phyloP scores from a whole-genome alignment of 305 asterid genomes.

The Solanum hybrid region DNA sequence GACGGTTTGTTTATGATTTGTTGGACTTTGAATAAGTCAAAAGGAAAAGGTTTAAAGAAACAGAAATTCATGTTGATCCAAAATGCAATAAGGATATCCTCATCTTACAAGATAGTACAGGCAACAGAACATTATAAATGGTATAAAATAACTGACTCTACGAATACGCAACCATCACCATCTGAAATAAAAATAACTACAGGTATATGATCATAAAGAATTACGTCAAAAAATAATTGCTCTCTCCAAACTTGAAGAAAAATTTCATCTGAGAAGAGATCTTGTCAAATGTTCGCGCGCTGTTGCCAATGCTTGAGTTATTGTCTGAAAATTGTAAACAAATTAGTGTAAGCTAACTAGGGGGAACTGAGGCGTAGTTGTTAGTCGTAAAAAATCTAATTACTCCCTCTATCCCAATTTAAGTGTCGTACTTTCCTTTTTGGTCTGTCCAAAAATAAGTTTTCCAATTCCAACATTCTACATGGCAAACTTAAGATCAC shows the following conservation, averaged over 20 bases:
- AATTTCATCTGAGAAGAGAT: slow-evolving; percentile 51
- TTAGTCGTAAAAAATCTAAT: not conserved
- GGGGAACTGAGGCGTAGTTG: not conserved
- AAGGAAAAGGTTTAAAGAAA: not conserved
- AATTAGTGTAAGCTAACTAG: not conserved
- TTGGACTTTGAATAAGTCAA: not conserved
- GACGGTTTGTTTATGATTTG: not conserved
- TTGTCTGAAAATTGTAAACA: slow-evolving; percentile 33
- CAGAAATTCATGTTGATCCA: not conserved
- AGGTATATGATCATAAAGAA: not conserved
- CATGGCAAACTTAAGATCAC: not conserved
- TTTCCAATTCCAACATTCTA: not conserved
- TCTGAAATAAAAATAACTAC: not conserved
- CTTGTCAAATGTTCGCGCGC: slow-evolving; percentile 70
- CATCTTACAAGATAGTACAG: not conserved
- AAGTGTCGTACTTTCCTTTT: not conserved
- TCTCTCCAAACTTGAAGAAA: not conserved
- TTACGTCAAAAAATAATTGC: not conserved
- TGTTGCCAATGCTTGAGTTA: slow-evolving; percentile 66
- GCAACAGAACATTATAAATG: not conserved
- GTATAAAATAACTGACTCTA: not conserved
- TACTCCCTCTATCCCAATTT: not conserved
- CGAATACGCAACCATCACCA: not conserved
- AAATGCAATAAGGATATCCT: not conserved
- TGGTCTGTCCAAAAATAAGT: not conserved